Base-by-base conservation (phyloP, 306 rosid species). In the Cicer judaicum region DNA sequence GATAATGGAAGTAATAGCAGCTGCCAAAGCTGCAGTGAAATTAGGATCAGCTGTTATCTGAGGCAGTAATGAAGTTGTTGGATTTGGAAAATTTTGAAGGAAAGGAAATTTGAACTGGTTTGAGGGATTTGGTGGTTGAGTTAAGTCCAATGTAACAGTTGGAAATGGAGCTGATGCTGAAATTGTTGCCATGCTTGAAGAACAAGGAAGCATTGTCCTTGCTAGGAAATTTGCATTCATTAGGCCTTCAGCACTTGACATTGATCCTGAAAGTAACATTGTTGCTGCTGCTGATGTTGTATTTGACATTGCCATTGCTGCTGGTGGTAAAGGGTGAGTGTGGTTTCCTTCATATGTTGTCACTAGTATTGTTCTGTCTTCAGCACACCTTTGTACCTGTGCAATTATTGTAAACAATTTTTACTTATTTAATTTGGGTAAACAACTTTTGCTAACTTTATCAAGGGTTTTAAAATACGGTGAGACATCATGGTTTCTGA, bases 111-210 rank as follows among this genome's bases (percentile, higher is more conserved):
- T 88, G 71, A 87, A 87, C 9, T 90, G 97, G 13, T 62, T 6
- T 71, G 62, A 1, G 52, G 94, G 87, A 68, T 91, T 91, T 2
- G 93, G 86, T 7, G 91, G 72, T 5, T 87, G 88, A 5, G 97
- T 94, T 19, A 94, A 81, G 82, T 94, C 98, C 84, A 94, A 79
- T 75, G 97, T 94, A 40, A 94, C 90, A 6, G 97, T 94, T 24
- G 98, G 97, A 75, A 94, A 94, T 54, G 98, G 98, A 5, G 98
- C 93, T 24, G 97, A 91, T 42, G 97, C 97, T 15, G 98, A 94
- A 67, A 94, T 89, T 1, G 98, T 91, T 2, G 98, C 96, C 89
- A 94, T 88, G 93, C 84, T 91, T 1, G 98, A 88, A 14, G 91
- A 87, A 54, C 88, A 89, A 2, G 98, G 98, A 4, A 91, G 88